A percentile compares a stretch with the other conserved stretches of the same genome.
Evolutionary conservation across 176 grass and related monocot species (phyloP).

Genomic region (Lolium rigidum): DNA sequence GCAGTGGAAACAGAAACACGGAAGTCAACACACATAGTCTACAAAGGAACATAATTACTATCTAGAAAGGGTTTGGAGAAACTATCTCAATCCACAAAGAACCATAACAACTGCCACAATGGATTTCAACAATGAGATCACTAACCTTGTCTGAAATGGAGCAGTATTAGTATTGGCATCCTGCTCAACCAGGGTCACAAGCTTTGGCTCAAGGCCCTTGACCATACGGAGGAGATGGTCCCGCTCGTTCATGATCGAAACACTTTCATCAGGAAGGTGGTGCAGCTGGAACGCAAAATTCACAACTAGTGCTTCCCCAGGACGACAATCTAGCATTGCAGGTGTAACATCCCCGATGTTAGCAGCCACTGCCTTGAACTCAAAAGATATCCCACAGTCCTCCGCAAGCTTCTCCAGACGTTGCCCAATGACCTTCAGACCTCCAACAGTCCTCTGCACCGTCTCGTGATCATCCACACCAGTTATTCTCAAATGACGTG

Average conservation of each 20-base stretch:
- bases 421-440: conserved; percentile 87
- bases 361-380: conserved; percentile 81
- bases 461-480: conserved; percentile 96
- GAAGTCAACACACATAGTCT: neutral
- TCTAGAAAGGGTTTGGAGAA: neutral
- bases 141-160: conserved; percentile 89
- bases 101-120: neutral
- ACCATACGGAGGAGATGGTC: conserved; percentile 96
- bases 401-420: conserved; percentile 82
- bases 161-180: conserved; percentile 96
- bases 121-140: neutral
- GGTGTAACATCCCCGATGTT: conserved; percentile 83
- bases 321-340: conserved; percentile 78
- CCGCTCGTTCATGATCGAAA: conserved; percentile 89
- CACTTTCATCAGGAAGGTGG: conserved; percentile 98
- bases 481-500: conserved; percentile 73
- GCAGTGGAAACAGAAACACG: neutral
- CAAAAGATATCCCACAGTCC: conserved; percentile 75
- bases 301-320: conserved; percentile 80
- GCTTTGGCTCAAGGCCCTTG: conserved; percentile 82
- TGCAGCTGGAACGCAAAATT: conserved; percentile 99
- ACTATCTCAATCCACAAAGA: neutral
- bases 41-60: neutral
- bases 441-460: conserved; percentile 87
- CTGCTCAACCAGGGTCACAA: conserved; percentile 94